Conservation (phyloP, 495 filamentous ascomycete genomes). For the Aspergillus carlsbadensis region DNA sequence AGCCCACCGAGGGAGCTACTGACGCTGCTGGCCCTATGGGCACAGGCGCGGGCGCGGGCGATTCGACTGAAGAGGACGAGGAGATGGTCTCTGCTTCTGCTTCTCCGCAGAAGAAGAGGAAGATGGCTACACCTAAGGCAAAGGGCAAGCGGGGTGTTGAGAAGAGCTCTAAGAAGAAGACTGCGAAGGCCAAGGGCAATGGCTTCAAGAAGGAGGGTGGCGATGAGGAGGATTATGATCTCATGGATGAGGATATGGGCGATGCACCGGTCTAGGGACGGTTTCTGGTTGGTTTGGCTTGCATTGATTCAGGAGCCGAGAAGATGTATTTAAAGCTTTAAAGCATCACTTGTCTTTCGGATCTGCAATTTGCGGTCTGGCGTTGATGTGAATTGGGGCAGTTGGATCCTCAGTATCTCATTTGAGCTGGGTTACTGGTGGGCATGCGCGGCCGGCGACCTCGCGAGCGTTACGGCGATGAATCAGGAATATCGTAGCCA, state of each 20-base stretch:
- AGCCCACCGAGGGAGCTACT: neutral
- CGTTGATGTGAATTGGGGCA: no score
- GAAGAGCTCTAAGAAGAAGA: neutral
- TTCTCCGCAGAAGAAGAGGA: slow-evolving; percentile 3
- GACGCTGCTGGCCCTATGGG: neutral
- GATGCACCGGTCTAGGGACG: neutral
- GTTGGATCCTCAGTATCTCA: no score
- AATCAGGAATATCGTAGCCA: no score
- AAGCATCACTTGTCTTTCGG: no score
- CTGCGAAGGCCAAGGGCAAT: neutral
- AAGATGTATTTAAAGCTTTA: no score
- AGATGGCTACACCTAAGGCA: neutral
- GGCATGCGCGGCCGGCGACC: no score
- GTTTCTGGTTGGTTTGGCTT: neutral
- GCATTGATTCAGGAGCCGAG: no score
- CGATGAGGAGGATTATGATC: neutral
- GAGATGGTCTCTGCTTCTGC: neutral
- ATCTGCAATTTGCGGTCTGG: no score
- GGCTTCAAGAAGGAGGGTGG: neutral
- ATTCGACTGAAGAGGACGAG: neutral
- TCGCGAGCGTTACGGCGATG: no score
- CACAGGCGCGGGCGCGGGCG: neutral
- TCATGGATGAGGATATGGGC: neutral
- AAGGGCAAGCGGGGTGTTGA: neutral
- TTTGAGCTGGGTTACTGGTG: no score